Evolutionary conservation across 2,329 filamentous ascomycete genomes (phyloP).

Genomic region (Trichoderma lentiforme): DNA sequence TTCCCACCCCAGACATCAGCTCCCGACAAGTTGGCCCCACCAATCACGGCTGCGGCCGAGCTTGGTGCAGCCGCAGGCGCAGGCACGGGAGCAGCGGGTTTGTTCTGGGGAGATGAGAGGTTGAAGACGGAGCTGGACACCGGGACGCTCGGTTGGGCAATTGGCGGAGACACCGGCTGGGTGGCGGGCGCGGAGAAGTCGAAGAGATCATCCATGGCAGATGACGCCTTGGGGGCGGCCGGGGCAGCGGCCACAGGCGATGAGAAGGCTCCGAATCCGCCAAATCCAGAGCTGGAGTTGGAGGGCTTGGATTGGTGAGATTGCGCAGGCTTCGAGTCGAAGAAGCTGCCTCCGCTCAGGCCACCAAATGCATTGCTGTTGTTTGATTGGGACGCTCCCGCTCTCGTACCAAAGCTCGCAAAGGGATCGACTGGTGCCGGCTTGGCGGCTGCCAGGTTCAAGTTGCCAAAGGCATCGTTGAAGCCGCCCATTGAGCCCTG

Average conservation of each 20-base stretch:
- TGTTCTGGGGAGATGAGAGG: constrained; percentile 56
- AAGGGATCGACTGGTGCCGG: constrained; percentile 51
- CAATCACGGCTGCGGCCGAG: constrained; percentile 35
- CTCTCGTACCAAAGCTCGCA: constrained; percentile 50
- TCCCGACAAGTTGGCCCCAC: constrained; percentile 41
- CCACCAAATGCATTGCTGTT: constrained; percentile 46
- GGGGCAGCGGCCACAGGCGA: constrained; percentile 40
- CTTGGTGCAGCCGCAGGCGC: constrained; percentile 25
- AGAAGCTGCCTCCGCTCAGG: constrained; percentile 75
- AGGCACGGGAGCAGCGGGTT: constrained; percentile 42
- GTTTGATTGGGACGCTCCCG: constrained; percentile 28
- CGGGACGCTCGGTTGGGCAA: constrained; percentile 38
- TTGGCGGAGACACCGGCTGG: constrained; percentile 44
- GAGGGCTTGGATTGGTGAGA: constrained; percentile 52
- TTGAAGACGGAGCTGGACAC: constrained; percentile 72
- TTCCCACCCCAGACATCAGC: constrained; percentile 83
- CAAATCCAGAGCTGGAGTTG: constrained; percentile 60
- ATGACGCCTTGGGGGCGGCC: constrained; percentile 40
- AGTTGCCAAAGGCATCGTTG: constrained; percentile 66
- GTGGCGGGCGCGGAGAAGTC: constrained; percentile 62
- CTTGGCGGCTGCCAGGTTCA: constrained; percentile 49
- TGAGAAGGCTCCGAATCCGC: constrained; percentile 62
- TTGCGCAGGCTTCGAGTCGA: constrained; percentile 68
- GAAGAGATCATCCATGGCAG: constrained; percentile 75
- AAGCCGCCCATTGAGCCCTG: constrained; percentile 58